These are phyloP conservation scores for Davidsoniella eucalypti DNA, from an alignment of 2,329 filamentous ascomycete species.

Conservation along the genomic window DNA sequence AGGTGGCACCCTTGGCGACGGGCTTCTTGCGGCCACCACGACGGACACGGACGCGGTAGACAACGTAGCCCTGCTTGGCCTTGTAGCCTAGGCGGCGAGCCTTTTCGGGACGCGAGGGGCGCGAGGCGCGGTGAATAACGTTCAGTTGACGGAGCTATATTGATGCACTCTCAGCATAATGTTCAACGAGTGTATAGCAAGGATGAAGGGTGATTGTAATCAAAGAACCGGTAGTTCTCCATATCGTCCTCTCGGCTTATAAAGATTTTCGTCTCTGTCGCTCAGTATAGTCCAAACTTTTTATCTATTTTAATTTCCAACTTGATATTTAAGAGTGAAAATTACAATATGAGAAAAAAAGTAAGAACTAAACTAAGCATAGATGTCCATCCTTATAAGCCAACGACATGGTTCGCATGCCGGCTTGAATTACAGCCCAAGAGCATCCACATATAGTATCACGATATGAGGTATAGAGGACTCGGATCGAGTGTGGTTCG, in stretches of 20 bases:
- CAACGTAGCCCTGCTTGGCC: slow-evolving; percentile 99
- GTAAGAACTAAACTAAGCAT: not conserved
- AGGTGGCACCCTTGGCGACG: slow-evolving; percentile 94
- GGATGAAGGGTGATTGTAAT: slow-evolving; percentile 23
- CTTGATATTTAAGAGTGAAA: slow-evolving; percentile 6
- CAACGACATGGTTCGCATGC: slow-evolving; percentile 13
- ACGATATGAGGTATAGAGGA: slow-evolving; percentile 10
- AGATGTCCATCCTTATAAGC: slow-evolving; percentile 5
- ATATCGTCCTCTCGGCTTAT: slow-evolving; percentile 14
- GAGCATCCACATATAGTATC: slow-evolving; percentile 13
- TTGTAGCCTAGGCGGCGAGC: slow-evolving; percentile 99
- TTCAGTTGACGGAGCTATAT: slow-evolving; percentile 99
- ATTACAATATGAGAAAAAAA: too few relatives aligned
- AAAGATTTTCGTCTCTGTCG: slow-evolving; percentile 18
- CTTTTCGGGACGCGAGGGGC: slow-evolving; percentile 98
- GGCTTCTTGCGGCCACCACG: slow-evolving; percentile 98
- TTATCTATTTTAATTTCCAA: not conserved
- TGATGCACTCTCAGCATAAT: slow-evolving; percentile 98
- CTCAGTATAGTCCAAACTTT: not conserved
- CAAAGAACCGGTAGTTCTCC: slow-evolving; percentile 10
- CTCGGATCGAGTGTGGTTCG: slow-evolving; percentile 12
- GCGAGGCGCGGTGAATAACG: slow-evolving; percentile 97
- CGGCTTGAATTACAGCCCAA: slow-evolving; percentile 12
- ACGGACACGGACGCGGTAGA: slow-evolving; percentile 98
- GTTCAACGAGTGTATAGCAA: slow-evolving; percentile 99